Conservation (phyloP, 768 basidiomycete species). For the Mrakia blollopis region DNA sequence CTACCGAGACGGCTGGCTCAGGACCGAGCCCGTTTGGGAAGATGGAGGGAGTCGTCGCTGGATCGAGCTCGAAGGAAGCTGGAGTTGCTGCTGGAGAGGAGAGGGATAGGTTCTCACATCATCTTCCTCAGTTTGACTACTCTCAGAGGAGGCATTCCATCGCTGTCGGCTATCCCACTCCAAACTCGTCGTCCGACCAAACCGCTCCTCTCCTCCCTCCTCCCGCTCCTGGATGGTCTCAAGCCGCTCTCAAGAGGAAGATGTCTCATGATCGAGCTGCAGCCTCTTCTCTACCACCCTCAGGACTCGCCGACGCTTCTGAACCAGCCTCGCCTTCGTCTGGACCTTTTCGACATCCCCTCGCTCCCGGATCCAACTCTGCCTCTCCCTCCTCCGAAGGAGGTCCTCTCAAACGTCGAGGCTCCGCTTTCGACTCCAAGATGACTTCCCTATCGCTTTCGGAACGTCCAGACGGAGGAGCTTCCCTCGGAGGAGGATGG, state of each 20-base stretch:
- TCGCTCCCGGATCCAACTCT: constrained; percentile 7
- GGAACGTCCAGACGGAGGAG: constrained; percentile 12
- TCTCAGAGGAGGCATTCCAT: constrained; percentile 69
- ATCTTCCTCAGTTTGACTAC: constrained; percentile 59
- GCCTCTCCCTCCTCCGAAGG: constrained; percentile 15
- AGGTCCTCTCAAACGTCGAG: constrained; percentile 58
- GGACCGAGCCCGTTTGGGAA: neutral
- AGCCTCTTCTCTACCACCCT: neutral
- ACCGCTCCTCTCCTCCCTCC: neutral
- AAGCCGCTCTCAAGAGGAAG: constrained; percentile 57
- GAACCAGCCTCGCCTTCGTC: constrained; percentile 16
- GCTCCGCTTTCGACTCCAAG: constrained; percentile 69
- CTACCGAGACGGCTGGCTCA: neutral
- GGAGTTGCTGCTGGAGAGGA: neutral
- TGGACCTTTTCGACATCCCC: neutral
- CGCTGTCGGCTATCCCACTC: constrained; percentile 51
- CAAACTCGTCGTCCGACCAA: constrained; percentile 1
- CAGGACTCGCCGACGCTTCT: neutral
- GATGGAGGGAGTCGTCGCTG: neutral
- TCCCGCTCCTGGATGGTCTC: constrained; percentile 8
- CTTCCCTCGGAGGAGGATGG: constrained; percentile 44
- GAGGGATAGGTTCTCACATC: constrained; percentile 36
- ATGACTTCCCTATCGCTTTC: constrained; percentile 27
- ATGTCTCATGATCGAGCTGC: constrained; percentile 56
- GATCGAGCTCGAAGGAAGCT: neutral